Evolutionary conservation across 2,329 filamentous ascomycete genomes (phyloP).

Genomic region (Eutypa lata): DNA sequence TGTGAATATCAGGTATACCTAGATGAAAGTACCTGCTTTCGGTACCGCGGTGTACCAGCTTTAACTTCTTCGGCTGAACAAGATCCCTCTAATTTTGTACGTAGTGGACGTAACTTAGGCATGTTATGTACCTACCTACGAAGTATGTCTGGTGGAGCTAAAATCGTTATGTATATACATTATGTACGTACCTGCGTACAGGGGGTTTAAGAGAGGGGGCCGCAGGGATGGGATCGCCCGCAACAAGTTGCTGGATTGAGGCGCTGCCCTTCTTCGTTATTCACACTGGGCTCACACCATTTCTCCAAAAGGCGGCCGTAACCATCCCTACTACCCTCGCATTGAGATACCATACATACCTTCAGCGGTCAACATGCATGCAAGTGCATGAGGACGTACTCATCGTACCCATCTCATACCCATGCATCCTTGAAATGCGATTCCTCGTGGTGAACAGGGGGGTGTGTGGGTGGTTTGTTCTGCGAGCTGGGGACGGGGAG

Average conservation of each 20-base stretch:
- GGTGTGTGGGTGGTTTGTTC: too few relatives aligned
- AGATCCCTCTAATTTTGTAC: background rate
- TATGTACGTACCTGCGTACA: too few relatives aligned
- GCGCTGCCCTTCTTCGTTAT: background rate
- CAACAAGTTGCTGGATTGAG: background rate
- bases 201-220: background rate
- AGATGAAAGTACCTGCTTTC: background rate
- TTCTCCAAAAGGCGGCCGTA: conserved; percentile 1
- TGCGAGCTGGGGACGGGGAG: too few relatives aligned
- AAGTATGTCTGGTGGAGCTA: too few relatives aligned
- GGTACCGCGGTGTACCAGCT: background rate
- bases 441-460: too few relatives aligned
- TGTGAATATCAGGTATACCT: too few relatives aligned
- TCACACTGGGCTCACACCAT: background rate
- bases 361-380: background rate
- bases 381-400: background rate
- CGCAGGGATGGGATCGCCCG: background rate
- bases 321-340: background rate
- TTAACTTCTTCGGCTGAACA: background rate
- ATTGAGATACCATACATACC: background rate
- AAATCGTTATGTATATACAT: too few relatives aligned
- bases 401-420: background rate
- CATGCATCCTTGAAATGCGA: too few relatives aligned
- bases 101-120: background rate
- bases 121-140: too few relatives aligned